Conservation (phyloP, 2,329 filamentous ascomycete species). For the Aspergillus texensis region DNA sequence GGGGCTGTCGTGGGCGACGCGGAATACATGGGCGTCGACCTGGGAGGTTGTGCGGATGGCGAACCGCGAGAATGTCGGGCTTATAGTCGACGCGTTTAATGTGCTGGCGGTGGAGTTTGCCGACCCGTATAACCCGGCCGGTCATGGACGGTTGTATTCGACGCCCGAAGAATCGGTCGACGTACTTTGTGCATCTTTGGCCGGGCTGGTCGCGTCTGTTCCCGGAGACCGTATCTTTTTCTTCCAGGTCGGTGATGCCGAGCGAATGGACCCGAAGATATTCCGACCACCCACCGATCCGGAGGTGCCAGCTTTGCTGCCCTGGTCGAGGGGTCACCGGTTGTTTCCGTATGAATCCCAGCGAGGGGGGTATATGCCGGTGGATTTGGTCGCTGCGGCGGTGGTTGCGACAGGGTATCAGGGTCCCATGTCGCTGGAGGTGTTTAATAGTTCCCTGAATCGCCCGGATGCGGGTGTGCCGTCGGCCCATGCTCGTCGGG, state of each 20-base stretch:
- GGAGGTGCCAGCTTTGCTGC: conserved; percentile 27
- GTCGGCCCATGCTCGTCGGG: conserved; percentile 28
- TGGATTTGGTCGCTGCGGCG: conserved; percentile 33
- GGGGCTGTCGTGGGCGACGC: conserved; percentile 34
- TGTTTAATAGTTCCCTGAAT: conserved; percentile 35
- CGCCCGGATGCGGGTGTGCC: conserved; percentile 23
- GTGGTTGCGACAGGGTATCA: conserved; percentile 35
- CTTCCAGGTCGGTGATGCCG: conserved; percentile 36
- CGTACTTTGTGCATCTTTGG: conserved; percentile 28
- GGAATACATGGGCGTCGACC: conserved; percentile 37
- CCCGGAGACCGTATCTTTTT: conserved; percentile 38
- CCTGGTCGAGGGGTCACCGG: conserved; percentile 36
- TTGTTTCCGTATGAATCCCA: conserved; percentile 32
- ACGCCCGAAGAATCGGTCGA: conserved; percentile 30
- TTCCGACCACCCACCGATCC: conserved; percentile 27
- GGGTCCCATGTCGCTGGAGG: conserved; percentile 37
- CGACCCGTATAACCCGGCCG: conserved; percentile 32
- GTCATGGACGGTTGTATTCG: conserved; percentile 32
- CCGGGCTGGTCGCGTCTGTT: conserved; percentile 27
- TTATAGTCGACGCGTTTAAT: conserved; percentile 38
- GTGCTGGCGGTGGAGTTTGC: conserved; percentile 37
- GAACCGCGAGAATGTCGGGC: conserved; percentile 34
- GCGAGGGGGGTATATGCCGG: conserved; percentile 35
- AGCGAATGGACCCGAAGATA: conserved; percentile 27
- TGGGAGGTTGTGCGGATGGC: conserved; percentile 38